A percentile compares a stretch with the other conserved stretches of the same genome.
Evolutionary conservation across 2,329 filamentous ascomycete genomes (phyloP).

Genomic region (Colletotrichum tamarilloi): DNA sequence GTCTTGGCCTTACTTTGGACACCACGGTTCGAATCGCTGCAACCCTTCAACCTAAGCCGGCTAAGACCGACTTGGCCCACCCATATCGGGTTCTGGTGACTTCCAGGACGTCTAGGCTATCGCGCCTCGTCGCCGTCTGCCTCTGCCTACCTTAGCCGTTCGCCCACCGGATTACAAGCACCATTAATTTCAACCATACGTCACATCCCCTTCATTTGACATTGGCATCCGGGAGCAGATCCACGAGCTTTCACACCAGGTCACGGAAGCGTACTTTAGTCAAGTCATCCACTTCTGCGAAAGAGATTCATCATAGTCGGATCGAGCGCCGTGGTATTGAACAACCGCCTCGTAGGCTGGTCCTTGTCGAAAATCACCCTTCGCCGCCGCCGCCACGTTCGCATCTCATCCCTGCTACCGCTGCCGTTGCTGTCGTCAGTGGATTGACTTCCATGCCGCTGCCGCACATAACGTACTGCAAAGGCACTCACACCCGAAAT

Average conservation of each 20-base stretch:
- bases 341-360: constrained; percentile 1
- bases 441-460: constrained; percentile 4
- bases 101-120: neutral
- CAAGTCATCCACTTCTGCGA: constrained; percentile 1
- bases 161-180: neutral
- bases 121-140: neutral
- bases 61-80: neutral
- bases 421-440: neutral
- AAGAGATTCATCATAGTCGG: neutral
- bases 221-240: constrained; percentile 7
- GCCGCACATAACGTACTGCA: neutral
- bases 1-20: neutral
- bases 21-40: constrained; percentile 4
- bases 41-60: neutral
- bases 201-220: neutral
- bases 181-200: neutral
- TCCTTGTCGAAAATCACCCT: constrained; percentile 18
- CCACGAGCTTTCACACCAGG: neutral
- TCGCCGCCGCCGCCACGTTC: constrained; percentile 11
- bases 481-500: constrained; percentile 5
- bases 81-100: neutral
- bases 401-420: constrained; percentile 12
- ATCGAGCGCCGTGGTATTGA: neutral
- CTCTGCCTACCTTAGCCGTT: neutral
- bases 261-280: neutral